Base-by-base conservation (phyloP, 2,329 filamentous ascomycete genomes). In the Domatiomyces globalis region DNA sequence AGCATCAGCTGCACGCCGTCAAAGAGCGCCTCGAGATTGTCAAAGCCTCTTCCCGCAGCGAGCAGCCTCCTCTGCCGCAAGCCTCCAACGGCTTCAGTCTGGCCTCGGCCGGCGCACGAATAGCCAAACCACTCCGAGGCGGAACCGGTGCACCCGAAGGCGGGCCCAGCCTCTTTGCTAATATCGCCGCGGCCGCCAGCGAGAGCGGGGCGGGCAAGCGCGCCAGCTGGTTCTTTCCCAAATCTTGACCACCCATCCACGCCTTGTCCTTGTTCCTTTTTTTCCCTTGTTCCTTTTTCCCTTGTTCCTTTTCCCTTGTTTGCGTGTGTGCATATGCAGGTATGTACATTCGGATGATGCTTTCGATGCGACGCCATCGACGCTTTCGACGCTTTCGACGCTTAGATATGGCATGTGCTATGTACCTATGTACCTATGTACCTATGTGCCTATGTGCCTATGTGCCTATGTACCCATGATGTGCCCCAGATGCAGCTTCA, bases 11-110 rank as follows among this genome's bases (percentile, higher is more conserved):
- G 66, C 85, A 88, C 44, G 88, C 89, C 49, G 92, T 98, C 71
- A 98, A 96, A 75, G 92, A 98, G 68, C 86, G 92, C 56, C 83
- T 98, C 59, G 92, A 98, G 71, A 85, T 87, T 49, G 92, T 89
- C 67, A 98, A 96, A 71, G 87, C 89, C 63, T 92, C 85, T 58
- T 95, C 89, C 9, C 84, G 88, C 58, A 88, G 87, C 50, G 79
- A 95, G 51, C 33, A 39, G 33, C 10, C 33, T 39, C 10, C 33
- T 39, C 33, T 39, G 9, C 79, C 80, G 59, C 78, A 81, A 46
- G 74, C 79, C 6, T 90, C 94, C 67, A 74, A 75, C 50, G 73
- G 72, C 49, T 70, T 59, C 50, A 59, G 58, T 49, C 49, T 58
- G 5, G 54, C 56, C 50, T 55, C 50, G 12, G 70, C 66, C 20